Evolutionary conservation across 306 rosid genomes (phyloP), one percentile per base, ranked within the genome.

Genomic region (Medicago ruthenica): DNA sequence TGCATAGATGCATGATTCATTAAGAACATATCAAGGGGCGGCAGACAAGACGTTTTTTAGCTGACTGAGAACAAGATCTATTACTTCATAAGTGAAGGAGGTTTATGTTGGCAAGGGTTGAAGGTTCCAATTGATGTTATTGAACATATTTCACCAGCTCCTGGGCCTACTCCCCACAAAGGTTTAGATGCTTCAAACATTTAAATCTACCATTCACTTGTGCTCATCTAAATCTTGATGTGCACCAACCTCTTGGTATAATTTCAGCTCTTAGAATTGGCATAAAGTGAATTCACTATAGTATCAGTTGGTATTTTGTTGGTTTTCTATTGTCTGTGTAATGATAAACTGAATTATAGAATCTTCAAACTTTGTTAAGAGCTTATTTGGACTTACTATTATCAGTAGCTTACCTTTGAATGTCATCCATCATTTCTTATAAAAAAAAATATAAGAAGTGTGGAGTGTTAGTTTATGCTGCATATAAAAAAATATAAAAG

Each of bases 11-110:
- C n/a, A n/a, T n/a, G n/a, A n/a, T n/a, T n/a, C n/a, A n/a, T n/a
- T n/a, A n/a, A n/a, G n/a, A n/a, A n/a, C n/a, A n/a, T n/a, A n/a
- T n/a, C n/a, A n/a, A n/a, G n/a, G n/a, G n/a, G n/a, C n/a, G n/a
- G n/a, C n/a, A n/a, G 96, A 8, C 76, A 89, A 39, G 92, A 90
- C 7, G 96, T 92, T 75, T 85, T 74, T 67, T 50, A 87, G 36
- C 53, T 90, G n/a, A n/a, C n/a, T n/a, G n/a, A n/a, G n/a, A n/a
- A n/a, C n/a, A n/a, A n/a, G 7, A 80, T 82, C 5, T 92, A 88
- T 75, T 92, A 85, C 86, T 89, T 89, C 77, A 20, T 88, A 59
- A 77, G 86, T 61, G 77, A 87, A 10, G 80, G 91, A 57, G 93
- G 92, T 10, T 75, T 24, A 80, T 92, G 93, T 82, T 84, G 36